Evolutionary conservation across 768 basidiomycete genomes (phyloP).

Genomic region (Scleroderma bovista): DNA sequence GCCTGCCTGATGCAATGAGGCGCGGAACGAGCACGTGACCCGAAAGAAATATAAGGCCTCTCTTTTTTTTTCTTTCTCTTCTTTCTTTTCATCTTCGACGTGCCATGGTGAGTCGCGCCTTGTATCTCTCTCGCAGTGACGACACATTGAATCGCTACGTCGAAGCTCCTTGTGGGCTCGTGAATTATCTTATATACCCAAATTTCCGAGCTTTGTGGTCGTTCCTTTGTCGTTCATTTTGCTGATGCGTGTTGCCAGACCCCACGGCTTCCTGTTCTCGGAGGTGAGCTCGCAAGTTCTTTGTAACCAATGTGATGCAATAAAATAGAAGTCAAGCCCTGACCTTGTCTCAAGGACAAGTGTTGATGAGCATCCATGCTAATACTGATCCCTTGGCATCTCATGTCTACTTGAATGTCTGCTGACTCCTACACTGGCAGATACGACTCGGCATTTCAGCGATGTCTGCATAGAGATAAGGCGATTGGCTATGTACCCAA

Average conservation of each 20-base stretch:
- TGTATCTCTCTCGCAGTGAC: constrained; percentile 38
- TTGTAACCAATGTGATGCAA: constrained; percentile 48
- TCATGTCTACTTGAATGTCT: constrained; percentile 2
- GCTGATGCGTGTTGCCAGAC: constrained; percentile 1
- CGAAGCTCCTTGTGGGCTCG: constrained; percentile 56
- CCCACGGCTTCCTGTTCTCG: background rate
- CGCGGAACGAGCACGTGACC: constrained; percentile 31
- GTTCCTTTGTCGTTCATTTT: background rate
- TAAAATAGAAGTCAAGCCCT: constrained; percentile 90
- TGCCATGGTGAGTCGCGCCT: constrained; percentile 31
- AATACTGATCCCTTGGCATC: constrained; percentile 56
- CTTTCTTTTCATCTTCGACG: constrained; percentile 9
- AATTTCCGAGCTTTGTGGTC: constrained; percentile 67
- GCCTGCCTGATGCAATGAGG: constrained; percentile 8
- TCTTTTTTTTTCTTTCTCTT: background rate
- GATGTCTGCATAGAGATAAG: no score
- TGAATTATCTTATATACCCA: constrained; percentile 81
- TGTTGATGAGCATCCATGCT: constrained; percentile 83
- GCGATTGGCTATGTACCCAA: no score
- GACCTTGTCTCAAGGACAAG: constrained; percentile 69
- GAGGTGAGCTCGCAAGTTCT: constrained; percentile 31
- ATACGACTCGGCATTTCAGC: background rate
- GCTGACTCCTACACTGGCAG: constrained; percentile 16
- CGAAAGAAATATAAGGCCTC: constrained; percentile 11
- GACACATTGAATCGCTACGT: constrained; percentile 87